These are phyloP conservation scores for Knufia petricola DNA, from an alignment of 2,329 filamentous ascomycete genomes.

Conservation along the genomic window DNA sequence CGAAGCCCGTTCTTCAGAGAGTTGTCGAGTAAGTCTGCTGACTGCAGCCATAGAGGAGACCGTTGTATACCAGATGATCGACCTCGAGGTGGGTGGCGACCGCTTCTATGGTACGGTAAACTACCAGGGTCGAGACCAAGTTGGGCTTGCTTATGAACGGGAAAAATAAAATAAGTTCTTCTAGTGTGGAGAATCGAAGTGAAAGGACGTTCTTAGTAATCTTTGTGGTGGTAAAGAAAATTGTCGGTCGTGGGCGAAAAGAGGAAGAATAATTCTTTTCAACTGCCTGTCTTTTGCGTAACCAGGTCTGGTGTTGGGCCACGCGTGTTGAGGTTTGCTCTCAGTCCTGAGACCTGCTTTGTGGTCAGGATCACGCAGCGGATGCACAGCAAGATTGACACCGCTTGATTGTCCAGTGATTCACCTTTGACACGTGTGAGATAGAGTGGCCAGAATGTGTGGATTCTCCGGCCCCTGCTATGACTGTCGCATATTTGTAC, in stretches of 20 bases:
- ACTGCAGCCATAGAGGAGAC: conserved; percentile 7
- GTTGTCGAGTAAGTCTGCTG: conserved; percentile 18
- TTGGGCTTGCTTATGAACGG: neutral
- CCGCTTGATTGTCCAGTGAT: neutral
- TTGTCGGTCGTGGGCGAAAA: neutral
- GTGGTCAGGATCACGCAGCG: conserved; percentile 10
- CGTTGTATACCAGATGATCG: neutral
- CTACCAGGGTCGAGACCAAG: neutral
- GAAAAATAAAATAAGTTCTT: neutral
- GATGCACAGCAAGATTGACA: neutral
- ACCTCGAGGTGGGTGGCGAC: neutral
- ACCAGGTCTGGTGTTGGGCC: neutral
- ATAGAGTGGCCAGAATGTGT: neutral
- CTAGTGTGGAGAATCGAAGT: neutral
- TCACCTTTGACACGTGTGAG: conserved; percentile 2
- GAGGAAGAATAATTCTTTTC: neutral
- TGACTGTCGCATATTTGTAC: neutral
- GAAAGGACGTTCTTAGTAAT: neutral
- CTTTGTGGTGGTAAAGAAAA: neutral
- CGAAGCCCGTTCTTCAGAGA: conserved; percentile 37
- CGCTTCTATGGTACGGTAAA: neutral
- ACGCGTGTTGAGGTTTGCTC: conserved; percentile 2
- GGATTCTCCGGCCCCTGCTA: neutral
- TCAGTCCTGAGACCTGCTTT: conserved; percentile 13
- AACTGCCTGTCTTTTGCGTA: neutral